phyloP scores from a whole-genome alignment of 306 rosid genomes.

The Sesbania bispinosa region DNA sequence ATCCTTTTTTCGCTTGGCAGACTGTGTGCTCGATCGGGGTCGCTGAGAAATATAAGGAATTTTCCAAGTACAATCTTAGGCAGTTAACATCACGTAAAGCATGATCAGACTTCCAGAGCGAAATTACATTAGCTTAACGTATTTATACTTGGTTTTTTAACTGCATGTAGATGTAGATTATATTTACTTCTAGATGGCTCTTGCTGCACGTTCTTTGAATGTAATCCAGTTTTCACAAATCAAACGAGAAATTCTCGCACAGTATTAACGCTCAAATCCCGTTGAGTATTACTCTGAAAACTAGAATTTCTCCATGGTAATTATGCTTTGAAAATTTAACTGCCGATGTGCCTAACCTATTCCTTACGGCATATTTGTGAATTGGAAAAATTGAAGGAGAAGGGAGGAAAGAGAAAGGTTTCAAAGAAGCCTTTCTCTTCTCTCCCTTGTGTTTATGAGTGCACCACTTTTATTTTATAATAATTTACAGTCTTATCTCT shows the following conservation, averaged over 20 bases:
- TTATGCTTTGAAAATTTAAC: background rate
- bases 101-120: constrained; percentile 26
- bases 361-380: no score
- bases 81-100: constrained; percentile 68
- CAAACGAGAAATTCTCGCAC: background rate
- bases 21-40: constrained; percentile 94
- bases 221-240: background rate
- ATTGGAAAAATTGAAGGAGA: no score
- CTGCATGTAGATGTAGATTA: background rate
- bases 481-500: no score
- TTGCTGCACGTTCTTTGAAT: background rate
- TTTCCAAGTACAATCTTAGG: constrained; percentile 86
- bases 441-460: no score
- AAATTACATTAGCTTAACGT: background rate
- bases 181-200: background rate
- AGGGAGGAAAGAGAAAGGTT: no score
- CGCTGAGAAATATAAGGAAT: constrained; percentile 73
- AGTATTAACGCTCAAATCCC: background rate
- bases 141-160: background rate
- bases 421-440: no score
- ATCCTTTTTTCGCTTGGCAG: constrained; percentile 40
- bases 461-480: no score
- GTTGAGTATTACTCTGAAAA: background rate
- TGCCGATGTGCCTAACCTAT: no score
- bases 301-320: background rate